These are phyloP conservation scores for Amauroascus niger DNA, from an alignment of 2,329 filamentous ascomycete species.

Conservation along the genomic window DNA sequence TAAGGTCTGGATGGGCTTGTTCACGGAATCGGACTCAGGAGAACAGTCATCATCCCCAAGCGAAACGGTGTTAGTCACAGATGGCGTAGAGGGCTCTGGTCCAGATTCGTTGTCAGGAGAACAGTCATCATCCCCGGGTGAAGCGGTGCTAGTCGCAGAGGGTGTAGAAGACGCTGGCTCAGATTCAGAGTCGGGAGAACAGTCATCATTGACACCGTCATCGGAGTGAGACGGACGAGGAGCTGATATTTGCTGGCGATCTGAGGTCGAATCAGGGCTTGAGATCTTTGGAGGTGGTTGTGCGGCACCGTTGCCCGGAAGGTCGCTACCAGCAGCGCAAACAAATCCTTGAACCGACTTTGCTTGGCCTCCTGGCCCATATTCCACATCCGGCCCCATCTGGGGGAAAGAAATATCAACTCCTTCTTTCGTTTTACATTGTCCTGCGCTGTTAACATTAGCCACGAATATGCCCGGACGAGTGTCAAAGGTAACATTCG, in stretches of 20 bases:
- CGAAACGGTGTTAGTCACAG: background rate
- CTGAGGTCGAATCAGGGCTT: background rate
- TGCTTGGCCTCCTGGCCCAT: constrained; percentile 6
- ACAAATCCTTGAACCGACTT: constrained; percentile 1
- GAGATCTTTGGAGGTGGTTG: background rate
- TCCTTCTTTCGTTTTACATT: constrained; percentile 12
- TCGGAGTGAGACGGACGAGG: background rate
- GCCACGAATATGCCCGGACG: constrained; percentile 14
- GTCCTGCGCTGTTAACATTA: constrained; percentile 7
- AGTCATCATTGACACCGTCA: too few relatives aligned
- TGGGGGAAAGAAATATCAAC: constrained; percentile 14
- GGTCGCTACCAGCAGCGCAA: background rate
- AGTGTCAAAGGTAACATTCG: constrained; percentile 4
- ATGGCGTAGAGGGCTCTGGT: background rate
- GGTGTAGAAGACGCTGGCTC: background rate
- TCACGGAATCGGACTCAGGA: background rate
- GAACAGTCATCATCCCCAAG: background rate
- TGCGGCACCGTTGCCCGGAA: background rate
- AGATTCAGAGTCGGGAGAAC: too few relatives aligned
- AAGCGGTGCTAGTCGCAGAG: background rate
- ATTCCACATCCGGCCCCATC: constrained; percentile 14
- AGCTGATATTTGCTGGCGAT: background rate
- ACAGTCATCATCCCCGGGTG: background rate
- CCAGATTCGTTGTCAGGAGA: too few relatives aligned
- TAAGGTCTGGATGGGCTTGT: background rate